phyloP scores from a whole-genome alignment of 768 basidiomycete species.

The Dioszegia hungarica region DNA sequence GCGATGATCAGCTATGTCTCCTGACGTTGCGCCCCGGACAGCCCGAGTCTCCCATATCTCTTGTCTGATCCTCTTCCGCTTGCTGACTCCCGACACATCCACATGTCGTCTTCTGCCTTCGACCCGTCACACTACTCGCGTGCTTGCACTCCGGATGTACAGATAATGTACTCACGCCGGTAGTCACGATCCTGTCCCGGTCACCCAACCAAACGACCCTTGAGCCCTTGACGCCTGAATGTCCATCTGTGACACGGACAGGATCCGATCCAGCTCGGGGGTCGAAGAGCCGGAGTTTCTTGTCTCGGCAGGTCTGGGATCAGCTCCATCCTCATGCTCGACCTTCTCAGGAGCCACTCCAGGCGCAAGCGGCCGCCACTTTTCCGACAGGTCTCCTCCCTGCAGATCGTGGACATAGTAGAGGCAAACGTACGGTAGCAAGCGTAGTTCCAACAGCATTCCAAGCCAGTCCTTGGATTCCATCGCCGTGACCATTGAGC shows the following conservation, averaged over 20 bases:
- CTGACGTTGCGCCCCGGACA: too few species aligned
- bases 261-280: slow-evolving; percentile 76
- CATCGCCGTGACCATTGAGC: slow-evolving; percentile 73
- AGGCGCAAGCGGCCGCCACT: too few species aligned
- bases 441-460: slow-evolving; percentile 73
- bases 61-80: background rate
- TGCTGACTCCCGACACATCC: background rate
- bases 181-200: slow-evolving; percentile 80
- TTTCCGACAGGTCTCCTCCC: background rate
- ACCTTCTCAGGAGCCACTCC: too few species aligned
- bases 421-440: slow-evolving; percentile 55
- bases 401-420: background rate
- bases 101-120: background rate
- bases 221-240: slow-evolving; percentile 88
- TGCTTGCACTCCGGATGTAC: too few species aligned
- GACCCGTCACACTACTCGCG: too few species aligned
- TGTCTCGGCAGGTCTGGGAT: slow-evolving; percentile 71
- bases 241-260: slow-evolving; percentile 75
- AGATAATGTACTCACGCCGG: slow-evolving; percentile 56
- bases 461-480: slow-evolving; percentile 79
- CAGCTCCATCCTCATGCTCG: too few species aligned
- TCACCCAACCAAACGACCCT: slow-evolving; percentile 89
- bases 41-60: too few species aligned
- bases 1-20: background rate
- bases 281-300: slow-evolving; percentile 88